Percentiles rank a stretch among this genome's conserved stretches.
Evolutionary conservation across 1,139 yeast genomes (phyloP).

Genomic region (Debaryomycetaceae sp.): DNA sequence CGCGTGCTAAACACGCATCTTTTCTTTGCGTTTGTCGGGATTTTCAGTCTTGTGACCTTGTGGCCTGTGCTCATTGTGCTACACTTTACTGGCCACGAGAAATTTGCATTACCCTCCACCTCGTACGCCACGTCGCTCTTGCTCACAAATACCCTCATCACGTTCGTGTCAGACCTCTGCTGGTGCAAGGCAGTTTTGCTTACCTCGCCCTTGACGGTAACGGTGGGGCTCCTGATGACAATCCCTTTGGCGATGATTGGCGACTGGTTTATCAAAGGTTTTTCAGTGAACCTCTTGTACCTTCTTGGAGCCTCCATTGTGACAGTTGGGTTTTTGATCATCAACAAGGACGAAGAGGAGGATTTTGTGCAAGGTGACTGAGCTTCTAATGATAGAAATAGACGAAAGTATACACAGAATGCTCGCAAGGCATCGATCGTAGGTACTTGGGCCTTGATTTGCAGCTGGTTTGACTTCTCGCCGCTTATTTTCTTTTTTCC

Average conservation of each 20-base stretch:
- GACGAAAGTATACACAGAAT: too few species aligned
- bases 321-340: slow-evolving; percentile 75
- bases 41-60: slow-evolving; percentile 66
- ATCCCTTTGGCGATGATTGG: slow-evolving; percentile 94
- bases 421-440: too few species aligned
- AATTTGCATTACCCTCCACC: slow-evolving; percentile 64
- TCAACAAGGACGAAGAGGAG: slow-evolving; percentile 71
- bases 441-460: too few species aligned
- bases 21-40: slow-evolving; percentile 92
- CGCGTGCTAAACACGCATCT: slow-evolving; percentile 74
- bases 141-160: slow-evolving; percentile 63
- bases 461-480: too few species aligned
- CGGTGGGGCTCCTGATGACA: slow-evolving; percentile 89
- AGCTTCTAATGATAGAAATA: too few species aligned
- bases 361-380: slow-evolving; percentile 31
- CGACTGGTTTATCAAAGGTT: slow-evolving; percentile 70
- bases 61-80: slow-evolving; percentile 80
- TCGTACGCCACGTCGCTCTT: slow-evolving; percentile 51
- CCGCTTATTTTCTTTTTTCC: too few species aligned
- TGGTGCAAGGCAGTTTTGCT: slow-evolving; percentile 95
- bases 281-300: slow-evolving; percentile 57
- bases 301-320: slow-evolving; percentile 77
- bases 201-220: slow-evolving; percentile 91
- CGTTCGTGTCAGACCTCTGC: slow-evolving; percentile 83
- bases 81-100: slow-evolving; percentile 60